phyloP scores from a whole-genome alignment of 768 basidiomycete species.

The Hygrophorus russula region DNA sequence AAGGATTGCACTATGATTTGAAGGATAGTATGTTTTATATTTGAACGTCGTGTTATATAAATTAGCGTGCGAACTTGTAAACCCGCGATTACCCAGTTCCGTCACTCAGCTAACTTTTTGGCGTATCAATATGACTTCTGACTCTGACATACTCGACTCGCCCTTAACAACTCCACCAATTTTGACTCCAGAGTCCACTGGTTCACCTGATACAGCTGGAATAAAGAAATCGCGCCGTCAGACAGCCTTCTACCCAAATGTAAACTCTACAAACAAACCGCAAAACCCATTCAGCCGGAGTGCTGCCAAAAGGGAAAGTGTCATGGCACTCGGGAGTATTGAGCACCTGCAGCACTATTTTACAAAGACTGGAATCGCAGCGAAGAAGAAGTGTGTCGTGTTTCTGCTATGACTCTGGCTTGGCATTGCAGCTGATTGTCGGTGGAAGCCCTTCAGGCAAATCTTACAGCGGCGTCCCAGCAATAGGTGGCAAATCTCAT shows the following conservation, averaged over 20 bases:
- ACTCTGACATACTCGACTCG: constrained; percentile 15
- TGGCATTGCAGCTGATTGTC: neutral
- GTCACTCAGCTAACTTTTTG: too few relatives aligned
- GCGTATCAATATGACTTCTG: constrained; percentile 15
- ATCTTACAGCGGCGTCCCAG: constrained; percentile 56
- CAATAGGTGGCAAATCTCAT: constrained; percentile 52
- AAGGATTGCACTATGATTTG: constrained; percentile 46
- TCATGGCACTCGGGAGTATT: constrained; percentile 92
- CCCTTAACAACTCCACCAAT: constrained; percentile 39
- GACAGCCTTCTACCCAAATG: constrained; percentile 70
- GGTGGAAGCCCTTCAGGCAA: constrained; percentile 31
- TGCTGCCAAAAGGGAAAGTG: constrained; percentile 88
- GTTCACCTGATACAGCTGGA: constrained; percentile 14
- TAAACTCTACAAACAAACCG: constrained; percentile 58
- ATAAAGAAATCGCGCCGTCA: constrained; percentile 47
- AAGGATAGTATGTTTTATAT: constrained; percentile 70
- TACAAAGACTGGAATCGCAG: constrained; percentile 72
- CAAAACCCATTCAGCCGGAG: constrained; percentile 82
- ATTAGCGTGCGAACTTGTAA: too few relatives aligned
- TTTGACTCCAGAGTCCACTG: constrained; percentile 47
- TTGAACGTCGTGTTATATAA: too few relatives aligned
- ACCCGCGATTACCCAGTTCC: too few relatives aligned
- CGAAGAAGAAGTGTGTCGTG: constrained; percentile 55
- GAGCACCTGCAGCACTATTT: constrained; percentile 95
- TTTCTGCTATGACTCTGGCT: neutral